Base-by-base conservation (phyloP, 345 rosid species). In the Aquilaria malaccensis region DNA sequence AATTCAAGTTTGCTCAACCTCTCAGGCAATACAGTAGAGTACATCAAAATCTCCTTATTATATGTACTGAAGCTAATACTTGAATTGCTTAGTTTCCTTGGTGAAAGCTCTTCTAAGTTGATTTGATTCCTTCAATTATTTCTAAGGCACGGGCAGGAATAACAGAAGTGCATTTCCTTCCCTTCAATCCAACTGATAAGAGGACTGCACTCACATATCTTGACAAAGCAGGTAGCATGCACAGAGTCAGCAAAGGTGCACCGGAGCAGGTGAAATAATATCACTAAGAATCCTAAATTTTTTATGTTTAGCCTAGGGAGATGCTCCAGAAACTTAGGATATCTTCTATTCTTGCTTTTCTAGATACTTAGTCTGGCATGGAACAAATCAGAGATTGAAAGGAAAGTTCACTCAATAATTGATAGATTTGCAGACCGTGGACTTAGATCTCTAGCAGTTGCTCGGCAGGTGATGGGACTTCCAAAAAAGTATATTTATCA, bases 211-310 rank as follows among this genome's bases (percentile, higher is more conserved):
- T 92, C 31, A 84, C 97, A 6, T 93, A 82, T 83, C 4, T 77
- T 22, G 98, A 89, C 57, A 76, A 71, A 55, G 60, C 69, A 52
- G 89, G 91, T 45, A 79, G 79, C 56, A 82, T 87, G 98, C 88
- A 89, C 59, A 76, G 97, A 56, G 89, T 79, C 56, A 93, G 96
- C 89, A 93, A 93, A 89, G 98, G 98, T 52, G 98, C 98, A 12
- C 98, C 96, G 2, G 97, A 89, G 62, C 91, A 89, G 95, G 95
- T 86, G 72, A 15, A 10, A 13, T 6, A 14, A 49, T 7, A 55
- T 52, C 47, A 10, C 11, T 15, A 56, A 2, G 41, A 41, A 65
- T 9, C 29, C 32, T 13, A 33, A 61, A 32, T 48, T 56, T 56
- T 54, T 69, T 22, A 63, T 51, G 9, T 29, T 55, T 55, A 9